Evolutionary conservation across 129 eudicot genomes (phyloP).

Genomic region (Pulicaria dysenterica): DNA sequence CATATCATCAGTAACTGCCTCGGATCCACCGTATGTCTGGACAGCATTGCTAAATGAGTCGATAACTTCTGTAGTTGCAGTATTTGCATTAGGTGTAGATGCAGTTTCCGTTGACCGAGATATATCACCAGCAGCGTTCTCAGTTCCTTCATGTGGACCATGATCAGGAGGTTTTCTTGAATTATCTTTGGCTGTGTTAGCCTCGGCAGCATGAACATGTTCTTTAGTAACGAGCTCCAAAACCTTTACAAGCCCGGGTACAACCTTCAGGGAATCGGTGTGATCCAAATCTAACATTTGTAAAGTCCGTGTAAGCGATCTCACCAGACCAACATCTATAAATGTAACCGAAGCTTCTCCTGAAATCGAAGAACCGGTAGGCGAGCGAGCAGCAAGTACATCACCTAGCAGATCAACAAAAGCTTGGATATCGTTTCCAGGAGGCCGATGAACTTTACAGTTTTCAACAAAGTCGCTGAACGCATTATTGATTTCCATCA

Average conservation of each 20-base stretch:
- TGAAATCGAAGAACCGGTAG: constrained; percentile 78
- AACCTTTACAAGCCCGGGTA: constrained; percentile 78
- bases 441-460: constrained; percentile 58
- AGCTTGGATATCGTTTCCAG: constrained; percentile 69
- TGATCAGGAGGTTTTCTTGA: constrained; percentile 57
- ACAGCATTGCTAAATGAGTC: constrained; percentile 48
- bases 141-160: constrained; percentile 43
- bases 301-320: constrained; percentile 65
- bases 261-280: constrained; percentile 74
- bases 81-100: constrained; percentile 51
- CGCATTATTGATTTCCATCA: constrained; percentile 61
- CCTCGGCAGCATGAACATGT: constrained; percentile 82
- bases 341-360: constrained; percentile 92
- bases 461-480: constrained; percentile 72
- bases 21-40: constrained; percentile 81
- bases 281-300: constrained; percentile 84
- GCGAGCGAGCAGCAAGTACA: constrained; percentile 85
- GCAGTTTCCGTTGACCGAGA: constrained; percentile 55
- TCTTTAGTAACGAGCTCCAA: constrained; percentile 89
- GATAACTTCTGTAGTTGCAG: constrained; percentile 44
- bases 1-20: constrained; percentile 89
- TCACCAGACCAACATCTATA: constrained; percentile 85
- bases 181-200: constrained; percentile 54
- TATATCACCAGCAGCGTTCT: constrained; percentile 40
- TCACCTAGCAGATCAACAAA: constrained; percentile 73